Percentiles rank a stretch among this genome's conserved stretches.
phyloP scores from a whole-genome alignment of 352 stramenopile species.

The Phytophthora palmivora region DNA sequence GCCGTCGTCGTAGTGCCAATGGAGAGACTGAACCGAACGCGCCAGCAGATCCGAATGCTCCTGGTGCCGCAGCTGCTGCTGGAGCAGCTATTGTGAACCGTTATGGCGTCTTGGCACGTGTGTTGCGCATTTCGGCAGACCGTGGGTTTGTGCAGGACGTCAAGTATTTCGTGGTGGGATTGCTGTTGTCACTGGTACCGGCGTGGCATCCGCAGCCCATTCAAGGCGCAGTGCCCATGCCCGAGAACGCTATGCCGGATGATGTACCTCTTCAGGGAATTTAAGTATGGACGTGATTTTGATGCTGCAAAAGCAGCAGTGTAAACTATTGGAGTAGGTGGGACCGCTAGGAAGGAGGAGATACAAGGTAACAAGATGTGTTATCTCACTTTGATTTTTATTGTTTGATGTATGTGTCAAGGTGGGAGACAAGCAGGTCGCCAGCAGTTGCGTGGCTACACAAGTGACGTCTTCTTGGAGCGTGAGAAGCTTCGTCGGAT shows the following conservation, averaged over 20 bases:
- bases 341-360: conserved; percentile 2
- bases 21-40: conserved; percentile 20
- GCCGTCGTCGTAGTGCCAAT: conserved; percentile 41
- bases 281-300: conserved; percentile 43
- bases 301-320: conserved; percentile 11
- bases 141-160: conserved; percentile 76
- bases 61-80: conserved; percentile 26
- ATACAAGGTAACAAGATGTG: conserved; percentile 26
- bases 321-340: conserved; percentile 34
- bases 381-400: conserved; percentile 20
- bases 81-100: conserved; percentile 28
- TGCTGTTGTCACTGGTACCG: conserved; percentile 80
- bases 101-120: conserved; percentile 46
- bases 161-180: conserved; percentile 79
- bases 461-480: conserved; percentile 29
- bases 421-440: neutral
- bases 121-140: conserved; percentile 79
- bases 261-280: conserved; percentile 79
- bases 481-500: conserved; percentile 58
- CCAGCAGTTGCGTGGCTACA: neutral
- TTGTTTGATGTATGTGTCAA: neutral
- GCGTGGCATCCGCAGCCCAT: conserved; percentile 80
- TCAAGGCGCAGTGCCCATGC: conserved; percentile 35
- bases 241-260: conserved; percentile 55
- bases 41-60: conserved; percentile 20